Base-by-base conservation (phyloP, 1,139 yeast species). In the Pichia kudriavzevii region DNA sequence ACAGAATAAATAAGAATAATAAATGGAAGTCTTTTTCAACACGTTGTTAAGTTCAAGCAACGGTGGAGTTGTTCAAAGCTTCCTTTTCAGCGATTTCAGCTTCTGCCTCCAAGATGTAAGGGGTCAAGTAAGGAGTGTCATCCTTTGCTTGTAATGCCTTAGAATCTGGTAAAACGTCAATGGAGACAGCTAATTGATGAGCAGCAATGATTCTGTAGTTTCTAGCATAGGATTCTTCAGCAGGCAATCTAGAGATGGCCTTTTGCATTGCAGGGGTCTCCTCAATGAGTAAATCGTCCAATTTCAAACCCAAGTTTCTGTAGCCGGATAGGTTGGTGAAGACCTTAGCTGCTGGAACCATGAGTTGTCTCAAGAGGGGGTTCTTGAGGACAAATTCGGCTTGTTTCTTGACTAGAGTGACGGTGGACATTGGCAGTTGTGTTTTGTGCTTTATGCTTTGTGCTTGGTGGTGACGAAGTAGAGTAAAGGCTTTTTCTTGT, bases 31-130 rank as follows among this genome's bases (percentile, higher is more conserved):
- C 4, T 10, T 14, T 8, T 24, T 19, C 24, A 24, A 21, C 13
- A 21, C 7, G 22, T 17, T 30, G n/a, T n/a, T n/a, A n/a, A n/a
- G n/a, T n/a, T n/a, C n/a, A n/a, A n/a, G n/a, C n/a, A n/a, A n/a
- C n/a, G n/a, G n/a, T 29, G 44, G 85, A 70, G 70, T 83, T 81
- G 70, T 88, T 95, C 56, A 91, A 75, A 58, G 81, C 94, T 45
- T 72, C 76, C 67, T 81, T 84, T 69, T 88, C 98, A 49, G 74
- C 70, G 35, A 79, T 81, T 63, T 85, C 96, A 57, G 85, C 87
- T 67, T 88, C 97, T 44, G 93, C 94, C 68, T 88, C 96, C 58
- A 88, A 73, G 46, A 88, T 69, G 69, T 82, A 83, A 52, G 96
- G 97, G 44, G 83, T 64, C 58, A 91, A 72, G 65, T 84, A 87